Base-by-base conservation (phyloP, 1,284 basidiomycete species). In the Naganishia cerealis region DNA sequence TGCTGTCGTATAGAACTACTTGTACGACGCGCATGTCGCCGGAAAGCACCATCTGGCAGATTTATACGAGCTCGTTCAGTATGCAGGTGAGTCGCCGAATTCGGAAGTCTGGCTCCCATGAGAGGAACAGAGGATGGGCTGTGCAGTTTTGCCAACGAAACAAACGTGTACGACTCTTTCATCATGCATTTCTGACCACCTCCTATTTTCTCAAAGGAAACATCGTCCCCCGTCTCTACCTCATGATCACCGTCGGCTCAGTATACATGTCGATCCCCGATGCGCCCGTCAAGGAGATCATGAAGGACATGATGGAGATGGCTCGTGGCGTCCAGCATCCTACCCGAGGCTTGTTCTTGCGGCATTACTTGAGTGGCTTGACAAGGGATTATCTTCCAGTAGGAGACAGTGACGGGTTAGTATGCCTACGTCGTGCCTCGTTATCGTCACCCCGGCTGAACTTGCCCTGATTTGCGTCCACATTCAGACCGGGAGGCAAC, bases 221-320 rank as follows among this genome's bases (percentile, higher is more conserved):
- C 73, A 95, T 97, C 79, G 89, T 96, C 36, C 93, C 93, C 21
- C 87, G 93, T 29, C 85, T 95, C 40, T 96, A 97, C 81, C 90
- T 96, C 75, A 96, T 96, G 94, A 95, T 97, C 75, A 96, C 94
- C 33, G 94, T 97, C 68, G 94, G 94, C 68, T 91, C 94, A 0
- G 93, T 97, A 24, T 96, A 95, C 84, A 96, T 96, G 94, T 93
- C 92, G 24, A 88, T 96, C 54, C 87, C 92, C 1, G 93, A 95
- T 67, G 92, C 93, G 8, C 94, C 94, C 7, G 88, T 96, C 68
- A 94, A 93, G 84, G 93, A 97, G 82, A 92, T 97, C 73, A 97
- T 96, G 94, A 96, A 95, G 85, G 94, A 97, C 81, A 95, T 97
- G 93, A 90, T 97, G 88, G 94, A 97, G 80, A 97, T 97, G 94